Evolutionary conservation across 345 rosid genomes (phyloP).

Genomic region (Camelina laxa): DNA sequence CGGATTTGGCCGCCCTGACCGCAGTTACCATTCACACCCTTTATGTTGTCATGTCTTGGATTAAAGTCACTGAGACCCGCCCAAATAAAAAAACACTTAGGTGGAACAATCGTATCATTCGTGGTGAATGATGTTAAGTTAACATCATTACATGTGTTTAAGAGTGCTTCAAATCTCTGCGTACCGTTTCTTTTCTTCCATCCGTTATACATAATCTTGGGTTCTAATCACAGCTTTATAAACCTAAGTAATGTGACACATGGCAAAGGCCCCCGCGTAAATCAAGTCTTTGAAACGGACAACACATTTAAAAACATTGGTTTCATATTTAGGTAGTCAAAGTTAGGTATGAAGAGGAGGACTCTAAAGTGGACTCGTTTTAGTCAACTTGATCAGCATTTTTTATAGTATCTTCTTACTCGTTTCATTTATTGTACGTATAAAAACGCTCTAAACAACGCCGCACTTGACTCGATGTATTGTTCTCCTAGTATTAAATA

Average conservation of each 20-base stretch:
- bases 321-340: slow-evolving; percentile 38
- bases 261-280: neutral
- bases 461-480: slow-evolving; percentile 20
- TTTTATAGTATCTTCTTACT: neutral
- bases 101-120: slow-evolving; percentile 15
- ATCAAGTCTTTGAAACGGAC: slow-evolving; percentile 26
- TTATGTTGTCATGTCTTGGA: neutral
- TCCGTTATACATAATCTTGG: neutral
- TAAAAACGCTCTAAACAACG: slow-evolving; percentile 1
- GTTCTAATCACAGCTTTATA: neutral
- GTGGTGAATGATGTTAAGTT: neutral
- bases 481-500: neutral
- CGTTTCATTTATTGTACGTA: neutral
- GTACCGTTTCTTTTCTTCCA: neutral
- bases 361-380: slow-evolving; percentile 19
- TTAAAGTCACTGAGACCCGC: slow-evolving; percentile 17
- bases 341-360: slow-evolving; percentile 37
- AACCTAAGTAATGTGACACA: neutral
- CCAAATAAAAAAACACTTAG: neutral
- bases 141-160: neutral
- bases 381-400: slow-evolving; percentile 34
- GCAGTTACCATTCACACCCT: too few relatives aligned
- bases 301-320: slow-evolving; percentile 26
- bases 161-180: slow-evolving; percentile 1
- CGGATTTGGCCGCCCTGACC: too few relatives aligned